Conservation (phyloP, 495 filamentous ascomycete species). For the Annulohypoxylon maeteangense region DNA sequence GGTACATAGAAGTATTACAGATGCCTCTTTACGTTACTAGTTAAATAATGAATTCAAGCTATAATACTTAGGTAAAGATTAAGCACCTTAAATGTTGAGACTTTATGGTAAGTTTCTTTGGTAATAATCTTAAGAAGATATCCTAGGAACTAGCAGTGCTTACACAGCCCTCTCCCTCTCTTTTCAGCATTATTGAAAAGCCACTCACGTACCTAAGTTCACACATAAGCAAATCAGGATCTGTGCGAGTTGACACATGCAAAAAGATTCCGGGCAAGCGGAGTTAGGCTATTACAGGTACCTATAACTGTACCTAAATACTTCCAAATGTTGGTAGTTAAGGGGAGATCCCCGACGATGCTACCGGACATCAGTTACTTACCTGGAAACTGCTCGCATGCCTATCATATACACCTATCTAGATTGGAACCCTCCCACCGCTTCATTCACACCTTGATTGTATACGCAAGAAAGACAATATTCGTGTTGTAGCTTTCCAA, state of each 20-base stretch:
- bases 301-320: too few species aligned
- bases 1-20: neutral
- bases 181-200: neutral
- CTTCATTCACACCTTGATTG: neutral
- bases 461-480: neutral
- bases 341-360: neutral
- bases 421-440: neutral
- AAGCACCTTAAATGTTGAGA: too few species aligned
- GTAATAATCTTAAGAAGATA: too few species aligned
- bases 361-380: neutral
- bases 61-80: too few species aligned
- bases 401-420: neutral
- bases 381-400: slow-evolving; percentile 1
- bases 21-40: neutral
- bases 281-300: neutral
- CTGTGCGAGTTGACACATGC: neutral
- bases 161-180: neutral
- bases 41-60: too few species aligned
- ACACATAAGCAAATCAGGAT: neutral
- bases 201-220: neutral
- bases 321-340: neutral
- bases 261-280: neutral
- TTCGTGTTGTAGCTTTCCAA: neutral
- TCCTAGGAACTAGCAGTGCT: too few species aligned
- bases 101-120: too few species aligned